These are phyloP conservation scores for Malassezia equina DNA, from an alignment of 1,284 basidiomycete genomes.

Conservation along the genomic window DNA sequence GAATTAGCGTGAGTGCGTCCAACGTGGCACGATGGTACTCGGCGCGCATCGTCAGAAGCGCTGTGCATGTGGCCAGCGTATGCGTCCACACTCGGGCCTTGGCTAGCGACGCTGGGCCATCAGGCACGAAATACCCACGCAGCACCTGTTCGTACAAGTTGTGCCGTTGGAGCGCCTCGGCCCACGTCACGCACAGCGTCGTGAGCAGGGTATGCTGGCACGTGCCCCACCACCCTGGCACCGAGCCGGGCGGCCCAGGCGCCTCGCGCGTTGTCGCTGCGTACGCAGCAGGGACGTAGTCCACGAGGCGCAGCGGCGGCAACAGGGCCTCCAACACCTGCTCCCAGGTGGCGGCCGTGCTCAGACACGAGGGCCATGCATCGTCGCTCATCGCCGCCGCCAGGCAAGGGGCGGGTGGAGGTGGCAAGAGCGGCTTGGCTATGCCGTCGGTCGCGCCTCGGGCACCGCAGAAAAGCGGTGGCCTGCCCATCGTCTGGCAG, in stretches of 20 bases:
- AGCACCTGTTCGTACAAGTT: background rate
- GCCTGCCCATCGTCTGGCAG: constrained; percentile 76
- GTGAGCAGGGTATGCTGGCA: constrained; percentile 12
- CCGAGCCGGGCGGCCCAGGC: background rate
- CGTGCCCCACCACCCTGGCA: constrained; percentile 9
- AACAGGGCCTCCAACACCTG: background rate
- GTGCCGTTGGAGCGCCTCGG: background rate
- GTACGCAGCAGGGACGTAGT: background rate
- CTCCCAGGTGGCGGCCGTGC: background rate
- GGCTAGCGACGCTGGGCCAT: background rate
- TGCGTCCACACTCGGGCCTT: constrained; percentile 2
- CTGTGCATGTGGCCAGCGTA: constrained; percentile 5
- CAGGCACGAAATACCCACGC: constrained; percentile 2
- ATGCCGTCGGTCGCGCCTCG: background rate
- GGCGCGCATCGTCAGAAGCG: constrained; percentile 2
- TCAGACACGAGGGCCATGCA: background rate
- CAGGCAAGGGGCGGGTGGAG: background rate
- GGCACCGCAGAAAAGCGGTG: constrained; percentile 52
- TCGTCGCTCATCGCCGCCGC: background rate
- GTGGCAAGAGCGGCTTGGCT: too few species aligned
- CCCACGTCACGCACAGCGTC: constrained; percentile 9
- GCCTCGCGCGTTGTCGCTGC: background rate
- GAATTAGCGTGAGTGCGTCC: background rate
- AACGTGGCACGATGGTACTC: background rate
- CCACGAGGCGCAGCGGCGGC: constrained; percentile 2